Percentiles rank a stretch among this genome's conserved stretches.
Conservation (phyloP, 345 rosid species). For the Rhodamnia rubescens region DNA sequence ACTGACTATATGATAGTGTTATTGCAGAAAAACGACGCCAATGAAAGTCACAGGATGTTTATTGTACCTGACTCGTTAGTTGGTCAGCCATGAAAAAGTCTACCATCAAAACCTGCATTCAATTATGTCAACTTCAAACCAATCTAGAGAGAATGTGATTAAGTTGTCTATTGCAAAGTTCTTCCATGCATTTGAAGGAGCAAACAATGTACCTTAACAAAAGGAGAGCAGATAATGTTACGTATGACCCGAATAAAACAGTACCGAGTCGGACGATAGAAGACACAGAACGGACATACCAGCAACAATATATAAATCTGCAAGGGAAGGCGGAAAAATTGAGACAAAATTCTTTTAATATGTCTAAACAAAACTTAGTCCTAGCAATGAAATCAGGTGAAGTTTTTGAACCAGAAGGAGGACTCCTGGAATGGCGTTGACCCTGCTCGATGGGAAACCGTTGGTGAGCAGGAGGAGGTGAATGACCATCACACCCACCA, state of each 20-base stretch:
- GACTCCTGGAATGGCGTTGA: conserved; percentile 79
- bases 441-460: conserved; percentile 37
- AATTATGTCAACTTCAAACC: not conserved
- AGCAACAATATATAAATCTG: conserved; percentile 57
- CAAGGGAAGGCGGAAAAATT: not conserved
- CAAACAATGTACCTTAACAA: conserved; percentile 45
- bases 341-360: not conserved
- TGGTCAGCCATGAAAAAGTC: conserved; percentile 99
- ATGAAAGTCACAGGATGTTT: not conserved
- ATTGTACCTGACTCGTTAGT: conserved; percentile 83
- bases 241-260: conserved; percentile 71
- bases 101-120: conserved; percentile 67
- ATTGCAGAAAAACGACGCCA: not conserved
- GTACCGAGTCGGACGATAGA: conserved; percentile 74
- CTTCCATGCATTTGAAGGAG: not conserved
- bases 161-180: not conserved
- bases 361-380: not conserved
- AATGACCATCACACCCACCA: conserved; percentile 74
- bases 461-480: conserved; percentile 69
- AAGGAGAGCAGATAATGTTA: conserved; percentile 83
- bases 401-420: conserved; percentile 45
- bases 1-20: not conserved
- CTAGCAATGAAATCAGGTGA: not conserved
- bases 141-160: not conserved
- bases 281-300: conserved; percentile 64